These are phyloP conservation scores for Spergularia azorica DNA, from an alignment of 179 eudicot genomes.

Conservation along the genomic window DNA sequence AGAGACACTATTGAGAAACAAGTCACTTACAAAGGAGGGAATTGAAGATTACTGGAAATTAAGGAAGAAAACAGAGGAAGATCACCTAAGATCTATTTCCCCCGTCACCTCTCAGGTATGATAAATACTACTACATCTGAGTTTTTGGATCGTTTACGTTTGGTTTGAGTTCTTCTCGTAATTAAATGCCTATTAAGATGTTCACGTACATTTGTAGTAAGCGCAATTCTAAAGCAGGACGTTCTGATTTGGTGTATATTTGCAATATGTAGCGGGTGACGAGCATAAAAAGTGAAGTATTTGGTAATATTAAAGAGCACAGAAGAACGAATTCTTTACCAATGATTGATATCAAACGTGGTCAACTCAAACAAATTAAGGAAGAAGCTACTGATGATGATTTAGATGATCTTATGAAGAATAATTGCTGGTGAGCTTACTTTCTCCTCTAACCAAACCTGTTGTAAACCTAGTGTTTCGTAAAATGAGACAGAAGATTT, in stretches of 20 bases:
- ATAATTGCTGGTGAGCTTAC: slow-evolving; percentile 22
- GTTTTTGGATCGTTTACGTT: too few relatives aligned
- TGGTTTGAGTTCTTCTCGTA: too few relatives aligned
- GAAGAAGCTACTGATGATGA: background rate
- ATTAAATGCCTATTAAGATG: too few relatives aligned
- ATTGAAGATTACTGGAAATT: slow-evolving; percentile 75
- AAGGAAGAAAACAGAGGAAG: slow-evolving; percentile 54
- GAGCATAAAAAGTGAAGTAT: background rate
- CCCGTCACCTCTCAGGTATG: slow-evolving; percentile 32
- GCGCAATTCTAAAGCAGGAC: too few relatives aligned
- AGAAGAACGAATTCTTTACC: slow-evolving; percentile 23
- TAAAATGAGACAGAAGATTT: too few relatives aligned
- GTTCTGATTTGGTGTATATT: too few relatives aligned
- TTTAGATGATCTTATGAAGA: slow-evolving; percentile 11
- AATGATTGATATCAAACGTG: slow-evolving; percentile 4
- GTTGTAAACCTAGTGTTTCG: too few relatives aligned
- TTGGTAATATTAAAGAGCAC: slow-evolving; percentile 2
- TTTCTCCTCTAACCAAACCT: too few relatives aligned
- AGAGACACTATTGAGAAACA: slow-evolving; percentile 58
- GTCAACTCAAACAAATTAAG: background rate
- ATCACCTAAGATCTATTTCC: slow-evolving; percentile 48
- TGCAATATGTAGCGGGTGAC: background rate
- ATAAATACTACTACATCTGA: too few relatives aligned
- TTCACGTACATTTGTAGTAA: too few relatives aligned
- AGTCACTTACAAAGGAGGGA: slow-evolving; percentile 63